Conservation (phyloP, 2,329 filamentous ascomycete species). For the Pezizomycotina sp. region DNA sequence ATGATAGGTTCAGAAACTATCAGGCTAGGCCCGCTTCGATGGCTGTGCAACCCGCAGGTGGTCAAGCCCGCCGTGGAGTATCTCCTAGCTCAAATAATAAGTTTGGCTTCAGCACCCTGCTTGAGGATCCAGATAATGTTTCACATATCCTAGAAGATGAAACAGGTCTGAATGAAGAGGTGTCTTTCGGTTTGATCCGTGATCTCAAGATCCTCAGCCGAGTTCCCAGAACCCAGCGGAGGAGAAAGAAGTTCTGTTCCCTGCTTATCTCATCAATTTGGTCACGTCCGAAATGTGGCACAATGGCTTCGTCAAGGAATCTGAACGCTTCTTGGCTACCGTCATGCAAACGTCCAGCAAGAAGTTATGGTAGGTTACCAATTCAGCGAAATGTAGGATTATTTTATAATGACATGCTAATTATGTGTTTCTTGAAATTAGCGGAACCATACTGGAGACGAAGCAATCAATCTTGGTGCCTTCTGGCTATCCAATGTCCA, state of each 20-base stretch:
- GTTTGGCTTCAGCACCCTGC: slow-evolving; percentile 59
- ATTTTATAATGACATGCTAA: no score
- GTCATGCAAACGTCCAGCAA: slow-evolving; percentile 99
- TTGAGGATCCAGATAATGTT: slow-evolving; percentile 89
- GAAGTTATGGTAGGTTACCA: slow-evolving; percentile 57
- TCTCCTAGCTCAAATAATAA: slow-evolving; percentile 32
- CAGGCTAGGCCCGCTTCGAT: slow-evolving; percentile 93
- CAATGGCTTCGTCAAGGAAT: slow-evolving; percentile 98
- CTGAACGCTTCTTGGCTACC: slow-evolving; percentile 93
- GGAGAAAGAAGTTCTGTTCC: slow-evolving; percentile 97
- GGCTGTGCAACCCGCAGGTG: slow-evolving; percentile 55
- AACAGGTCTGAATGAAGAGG: slow-evolving; percentile 89
- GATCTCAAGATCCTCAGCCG: slow-evolving; percentile 88
- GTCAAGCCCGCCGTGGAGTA: slow-evolving; percentile 30
- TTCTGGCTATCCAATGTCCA: slow-evolving; percentile 99
- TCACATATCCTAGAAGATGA: slow-evolving; percentile 89
- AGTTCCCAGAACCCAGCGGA: slow-evolving; percentile 75
- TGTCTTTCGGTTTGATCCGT: slow-evolving; percentile 85
- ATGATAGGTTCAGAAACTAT: slow-evolving; percentile 50
- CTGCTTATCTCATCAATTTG: slow-evolving; percentile 94
- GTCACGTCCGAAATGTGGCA: slow-evolving; percentile 99
- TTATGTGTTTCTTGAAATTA: no score
- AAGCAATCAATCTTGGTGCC: slow-evolving; percentile 88
- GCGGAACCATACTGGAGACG: slow-evolving; percentile 76
- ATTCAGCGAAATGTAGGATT: background rate